Conservation (phyloP, 2,329 filamentous ascomycete genomes). For the Didymella sp. region DNA sequence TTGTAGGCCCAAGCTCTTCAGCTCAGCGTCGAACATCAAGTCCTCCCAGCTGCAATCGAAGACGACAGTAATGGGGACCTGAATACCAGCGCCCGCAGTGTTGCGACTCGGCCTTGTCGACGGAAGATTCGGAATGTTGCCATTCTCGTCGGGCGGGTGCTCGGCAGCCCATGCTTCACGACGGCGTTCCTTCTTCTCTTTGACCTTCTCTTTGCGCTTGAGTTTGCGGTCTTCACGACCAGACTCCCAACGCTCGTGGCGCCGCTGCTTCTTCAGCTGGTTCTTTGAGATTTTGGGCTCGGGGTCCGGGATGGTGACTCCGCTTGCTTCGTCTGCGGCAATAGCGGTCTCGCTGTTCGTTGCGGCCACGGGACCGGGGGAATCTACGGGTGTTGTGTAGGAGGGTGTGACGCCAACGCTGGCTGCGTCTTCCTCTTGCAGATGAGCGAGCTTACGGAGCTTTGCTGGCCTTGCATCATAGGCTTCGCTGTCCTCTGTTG, state of each 20-base stretch:
- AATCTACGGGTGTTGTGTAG: conserved; percentile 21
- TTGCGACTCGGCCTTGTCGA: conserved; percentile 29
- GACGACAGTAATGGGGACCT: conserved; percentile 79
- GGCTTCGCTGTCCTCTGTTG: conserved; percentile 13
- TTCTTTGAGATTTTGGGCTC: conserved; percentile 74
- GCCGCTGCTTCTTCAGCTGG: conserved; percentile 79
- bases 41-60: conserved; percentile 93
- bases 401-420: conserved; percentile 21
- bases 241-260: conserved; percentile 77
- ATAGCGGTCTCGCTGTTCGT: conserved; percentile 21
- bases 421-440: conserved; percentile 17
- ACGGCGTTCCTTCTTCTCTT: conserved; percentile 61
- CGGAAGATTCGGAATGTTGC: conserved; percentile 25
- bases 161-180: conserved; percentile 54
- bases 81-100: conserved; percentile 51
- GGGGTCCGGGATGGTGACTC: conserved; percentile 15
- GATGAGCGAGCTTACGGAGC: conserved; percentile 59
- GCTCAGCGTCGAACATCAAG: conserved; percentile 86
- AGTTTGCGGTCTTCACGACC: conserved; percentile 65
- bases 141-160: conserved; percentile 38
- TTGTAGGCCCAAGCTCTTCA: conserved; percentile 81
- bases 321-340: conserved; percentile 12
- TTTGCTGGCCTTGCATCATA: conserved; percentile 63
- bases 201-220: conserved; percentile 64
- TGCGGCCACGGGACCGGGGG: conserved; percentile 16